Evolutionary conservation across 257 asterid species (phyloP), one percentile per base, ranked within the genome.

Genomic region (Solanum etuberosum): DNA sequence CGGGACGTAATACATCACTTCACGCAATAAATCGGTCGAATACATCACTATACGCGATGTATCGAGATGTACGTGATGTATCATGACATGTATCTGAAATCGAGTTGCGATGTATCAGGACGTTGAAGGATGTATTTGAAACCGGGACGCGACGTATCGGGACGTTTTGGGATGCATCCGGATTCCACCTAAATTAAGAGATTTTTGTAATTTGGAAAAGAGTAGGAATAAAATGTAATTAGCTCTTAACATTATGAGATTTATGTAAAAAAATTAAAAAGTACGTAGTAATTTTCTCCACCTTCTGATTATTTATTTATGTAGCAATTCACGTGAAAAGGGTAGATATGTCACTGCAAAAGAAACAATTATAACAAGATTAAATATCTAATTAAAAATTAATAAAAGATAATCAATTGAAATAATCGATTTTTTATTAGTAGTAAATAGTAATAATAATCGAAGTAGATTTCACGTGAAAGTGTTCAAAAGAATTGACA

Each of bases 381-480:
- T 73, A 73, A 73, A 73, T 6, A 18, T 73, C 9, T 35, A 38
- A 73, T 21, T 37, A 35, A 6, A 37, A 10, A 20, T 35, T 9
- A 35, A 18, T 10, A 21, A 21, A 20, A 68, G 2, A 15, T 29
- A 2, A 73, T 20, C 7, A 20, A 21, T 73, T 7, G n/a, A 18
- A 20, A 18, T 35, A 72, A 35, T 32, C 20, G 4, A 20, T 70
- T 70, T 1, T 71, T 20, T 37, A 37, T 6, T 5, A 37, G 40
- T 37, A 37, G 9, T 37, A 37, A n/a, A n/a, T n/a, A 32, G 78
- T 40, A 34, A 34, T 18, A 63, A 57, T n/a, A n/a, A n/a, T n/a
- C 29, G 84, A 88, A 73, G 86, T 86, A 51, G 82, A 76, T 67
- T 87, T 88, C 80, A 77, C 91, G 51, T 88, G 86, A 87, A 87